These are phyloP conservation scores for Teratosphaeria gauchensis DNA, from an alignment of 2,329 filamentous ascomycete species.

Conservation along the genomic window DNA sequence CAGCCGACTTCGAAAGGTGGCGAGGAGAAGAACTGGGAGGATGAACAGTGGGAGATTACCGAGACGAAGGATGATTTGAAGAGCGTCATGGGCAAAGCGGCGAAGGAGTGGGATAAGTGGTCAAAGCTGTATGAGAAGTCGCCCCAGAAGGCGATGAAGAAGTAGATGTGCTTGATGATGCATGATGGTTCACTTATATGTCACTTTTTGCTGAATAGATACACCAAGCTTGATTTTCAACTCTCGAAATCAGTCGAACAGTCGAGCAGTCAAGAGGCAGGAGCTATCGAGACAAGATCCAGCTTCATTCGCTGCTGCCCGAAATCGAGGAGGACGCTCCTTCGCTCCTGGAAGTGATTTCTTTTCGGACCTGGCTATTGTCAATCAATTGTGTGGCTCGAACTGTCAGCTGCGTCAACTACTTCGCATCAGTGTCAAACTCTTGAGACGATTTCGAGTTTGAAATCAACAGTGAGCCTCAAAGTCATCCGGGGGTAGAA, in stretches of 20 bases:
- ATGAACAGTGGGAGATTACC: constrained; percentile 34
- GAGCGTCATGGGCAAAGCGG: constrained; percentile 30
- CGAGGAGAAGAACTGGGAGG: constrained; percentile 32
- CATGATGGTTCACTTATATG: background rate
- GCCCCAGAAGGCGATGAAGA: constrained; percentile 31
- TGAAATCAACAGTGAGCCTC: too few relatives aligned
- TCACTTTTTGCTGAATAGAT: background rate
- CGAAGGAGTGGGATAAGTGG: constrained; percentile 34
- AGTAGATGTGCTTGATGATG: constrained; percentile 11
- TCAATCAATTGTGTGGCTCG: too few relatives aligned
- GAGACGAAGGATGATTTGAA: constrained; percentile 35
- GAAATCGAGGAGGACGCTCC: too few relatives aligned
- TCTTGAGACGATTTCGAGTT: too few relatives aligned
- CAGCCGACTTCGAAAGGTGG: constrained; percentile 25
- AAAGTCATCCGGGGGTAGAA: too few relatives aligned
- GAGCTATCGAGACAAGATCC: too few relatives aligned
- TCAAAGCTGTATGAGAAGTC: constrained; percentile 29
- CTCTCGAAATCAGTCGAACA: background rate
- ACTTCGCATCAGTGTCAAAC: too few relatives aligned
- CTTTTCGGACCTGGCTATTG: too few relatives aligned
- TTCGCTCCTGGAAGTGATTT: too few relatives aligned
- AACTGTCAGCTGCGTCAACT: too few relatives aligned
- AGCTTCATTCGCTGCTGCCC: too few relatives aligned
- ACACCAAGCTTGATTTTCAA: background rate
- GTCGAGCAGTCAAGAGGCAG: too few relatives aligned